phyloP scores from a whole-genome alignment of 371 early-diverging fungal species.

The Gilbertella persicaria region DNA sequence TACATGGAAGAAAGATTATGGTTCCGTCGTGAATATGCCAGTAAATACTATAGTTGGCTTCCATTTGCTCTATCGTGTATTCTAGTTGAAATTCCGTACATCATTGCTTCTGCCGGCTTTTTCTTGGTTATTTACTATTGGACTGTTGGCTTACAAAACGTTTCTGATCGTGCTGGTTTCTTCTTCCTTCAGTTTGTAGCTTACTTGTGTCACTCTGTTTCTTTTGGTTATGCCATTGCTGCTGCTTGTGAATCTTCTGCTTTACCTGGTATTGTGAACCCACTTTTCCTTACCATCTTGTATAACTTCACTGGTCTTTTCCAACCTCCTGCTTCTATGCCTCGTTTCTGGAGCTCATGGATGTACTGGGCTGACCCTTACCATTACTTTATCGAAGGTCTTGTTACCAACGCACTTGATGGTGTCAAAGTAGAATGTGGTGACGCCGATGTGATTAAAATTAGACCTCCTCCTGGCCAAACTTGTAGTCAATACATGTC shows the following conservation, averaged over 20 bases:
- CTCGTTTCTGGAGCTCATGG: conserved; percentile 72
- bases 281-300: conserved; percentile 67
- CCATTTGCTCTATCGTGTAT: conserved; percentile 57
- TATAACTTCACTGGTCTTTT: conserved; percentile 72
- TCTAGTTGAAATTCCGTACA: conserved; percentile 61
- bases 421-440: conserved; percentile 54
- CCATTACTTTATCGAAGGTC: conserved; percentile 73
- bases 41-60: conserved; percentile 70
- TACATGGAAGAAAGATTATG: conserved; percentile 67
- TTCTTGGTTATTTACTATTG: conserved; percentile 69
- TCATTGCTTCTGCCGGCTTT: conserved; percentile 46
- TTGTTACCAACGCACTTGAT: conserved; percentile 72
- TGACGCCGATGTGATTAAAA: conserved; percentile 44
- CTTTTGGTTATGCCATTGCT: conserved; percentile 58
- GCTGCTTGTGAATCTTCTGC: conserved; percentile 48
- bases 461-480: conserved; percentile 58
- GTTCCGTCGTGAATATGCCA: conserved; percentile 70
- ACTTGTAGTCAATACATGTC: conserved; percentile 66
- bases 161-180: conserved; percentile 53
- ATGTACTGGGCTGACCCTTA: conserved; percentile 76
- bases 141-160: conserved; percentile 60
- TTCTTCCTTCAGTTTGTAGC: conserved; percentile 62
- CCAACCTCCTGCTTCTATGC: conserved; percentile 65
- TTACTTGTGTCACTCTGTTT: conserved; percentile 62
- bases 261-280: conserved; percentile 64